Conservation (phyloP, 495 filamentous ascomycete genomes). For the Poronia punctata region DNA sequence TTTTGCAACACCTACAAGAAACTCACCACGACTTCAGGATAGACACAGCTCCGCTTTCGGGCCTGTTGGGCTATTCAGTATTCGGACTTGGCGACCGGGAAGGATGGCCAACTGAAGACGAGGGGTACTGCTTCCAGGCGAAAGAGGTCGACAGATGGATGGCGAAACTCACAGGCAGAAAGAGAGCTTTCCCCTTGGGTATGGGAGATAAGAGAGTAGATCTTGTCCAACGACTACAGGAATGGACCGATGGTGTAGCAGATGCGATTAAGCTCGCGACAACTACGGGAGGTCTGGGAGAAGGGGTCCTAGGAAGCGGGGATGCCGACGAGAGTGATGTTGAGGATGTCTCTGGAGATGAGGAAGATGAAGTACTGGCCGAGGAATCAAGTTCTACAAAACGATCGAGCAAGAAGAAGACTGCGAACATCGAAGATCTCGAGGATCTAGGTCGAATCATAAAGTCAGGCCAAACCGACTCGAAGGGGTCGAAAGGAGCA, state of each 20-base stretch:
- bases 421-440: constrained; percentile 58
- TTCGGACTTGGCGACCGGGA: constrained; percentile 90
- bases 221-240: constrained; percentile 52
- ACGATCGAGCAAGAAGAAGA: constrained; percentile 24
- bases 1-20: constrained; percentile 76
- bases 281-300: constrained; percentile 59
- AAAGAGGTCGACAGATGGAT: constrained; percentile 89
- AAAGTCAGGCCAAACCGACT: constrained; percentile 36
- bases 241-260: constrained; percentile 72
- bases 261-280: constrained; percentile 60
- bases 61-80: constrained; percentile 77
- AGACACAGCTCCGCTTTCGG: constrained; percentile 74
- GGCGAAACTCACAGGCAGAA: constrained; percentile 78
- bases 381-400: constrained; percentile 29
- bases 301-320: constrained; percentile 74
- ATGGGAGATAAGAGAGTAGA: constrained; percentile 79
- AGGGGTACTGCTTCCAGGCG: constrained; percentile 88
- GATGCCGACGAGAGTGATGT: constrained; percentile 78
- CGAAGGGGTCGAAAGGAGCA: constrained; percentile 24
- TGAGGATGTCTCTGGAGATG: constrained; percentile 51
- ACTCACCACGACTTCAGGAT: constrained; percentile 95
- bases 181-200: constrained; percentile 74
- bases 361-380: constrained; percentile 52
- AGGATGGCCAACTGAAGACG: constrained; percentile 82
- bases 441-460: constrained; percentile 74